These are phyloP conservation scores for Forsythia suspensa DNA, from an alignment of 257 asterid genomes.

Conservation along the genomic window DNA sequence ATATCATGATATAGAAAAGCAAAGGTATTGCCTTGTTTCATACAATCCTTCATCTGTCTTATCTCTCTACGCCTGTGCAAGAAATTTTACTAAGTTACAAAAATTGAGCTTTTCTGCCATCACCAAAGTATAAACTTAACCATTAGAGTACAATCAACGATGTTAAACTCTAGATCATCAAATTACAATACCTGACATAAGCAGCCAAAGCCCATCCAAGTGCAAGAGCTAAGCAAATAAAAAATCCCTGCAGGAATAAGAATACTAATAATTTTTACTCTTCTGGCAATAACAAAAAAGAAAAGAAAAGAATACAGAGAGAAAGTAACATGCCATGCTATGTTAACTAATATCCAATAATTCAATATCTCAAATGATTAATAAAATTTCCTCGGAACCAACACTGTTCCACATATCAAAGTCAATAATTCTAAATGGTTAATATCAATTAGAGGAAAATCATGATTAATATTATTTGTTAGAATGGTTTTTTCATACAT, in stretches of 20 bases:
- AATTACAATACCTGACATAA: conserved; percentile 66
- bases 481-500: not conserved
- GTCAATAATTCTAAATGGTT: not conserved
- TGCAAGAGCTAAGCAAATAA: conserved; percentile 78
- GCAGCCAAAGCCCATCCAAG: conserved; percentile 97
- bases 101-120: conserved; percentile 11
- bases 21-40: conserved; percentile 65
- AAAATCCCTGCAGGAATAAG: conserved; percentile 63
- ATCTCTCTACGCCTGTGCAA: conserved; percentile 82
- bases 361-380: not conserved
- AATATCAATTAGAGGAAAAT: not conserved
- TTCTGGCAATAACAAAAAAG: not conserved
- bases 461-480: not conserved
- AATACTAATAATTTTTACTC: not conserved
- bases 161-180: conserved; percentile 9
- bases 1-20: conserved; percentile 74
- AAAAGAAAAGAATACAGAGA: not conserved
- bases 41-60: conserved; percentile 53
- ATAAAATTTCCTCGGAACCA: not conserved
- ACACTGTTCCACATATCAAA: not conserved
- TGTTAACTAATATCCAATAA: not conserved
- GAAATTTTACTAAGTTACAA: conserved; percentile 17
- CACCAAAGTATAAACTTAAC: conserved; percentile 7
- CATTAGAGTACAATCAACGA: conserved; percentile 4
- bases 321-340: not conserved